Evolutionary conservation across 495 filamentous ascomycete species (phyloP).

Genomic region (Achaetomiella virescens): DNA sequence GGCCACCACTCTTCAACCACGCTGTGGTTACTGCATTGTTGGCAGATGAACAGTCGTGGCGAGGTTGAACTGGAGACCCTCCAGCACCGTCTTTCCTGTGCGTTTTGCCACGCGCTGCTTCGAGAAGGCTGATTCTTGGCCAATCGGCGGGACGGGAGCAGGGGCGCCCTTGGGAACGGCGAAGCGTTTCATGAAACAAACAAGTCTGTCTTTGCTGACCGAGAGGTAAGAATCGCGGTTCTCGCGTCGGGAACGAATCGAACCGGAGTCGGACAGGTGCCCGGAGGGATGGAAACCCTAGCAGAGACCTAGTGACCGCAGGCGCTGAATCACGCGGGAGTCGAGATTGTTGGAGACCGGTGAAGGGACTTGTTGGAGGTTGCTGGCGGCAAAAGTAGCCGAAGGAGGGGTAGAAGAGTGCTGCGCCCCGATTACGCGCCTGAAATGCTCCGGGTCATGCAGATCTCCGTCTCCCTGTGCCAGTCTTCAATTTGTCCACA

Average conservation of each 20-base stretch:
- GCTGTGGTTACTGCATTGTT: too few relatives aligned
- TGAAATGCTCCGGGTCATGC: neutral
- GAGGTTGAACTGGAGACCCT: neutral
- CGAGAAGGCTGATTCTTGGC: neutral
- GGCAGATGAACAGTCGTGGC: too few relatives aligned
- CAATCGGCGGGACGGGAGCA: slow-evolving; percentile 1
- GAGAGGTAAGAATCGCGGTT: neutral
- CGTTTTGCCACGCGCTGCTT: neutral
- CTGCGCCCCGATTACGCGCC: slow-evolving; percentile 9
- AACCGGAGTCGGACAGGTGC: neutral
- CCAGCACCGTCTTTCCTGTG: neutral
- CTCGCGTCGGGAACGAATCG: neutral
- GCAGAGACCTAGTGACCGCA: too few relatives aligned
- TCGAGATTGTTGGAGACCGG: too few relatives aligned
- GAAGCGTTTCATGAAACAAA: slow-evolving; percentile 17
- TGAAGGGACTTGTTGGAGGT: neutral
- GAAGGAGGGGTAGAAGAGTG: neutral
- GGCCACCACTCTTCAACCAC: too few relatives aligned
- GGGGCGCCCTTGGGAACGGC: neutral
- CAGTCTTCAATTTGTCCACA: too few relatives aligned
- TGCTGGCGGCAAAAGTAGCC: neutral
- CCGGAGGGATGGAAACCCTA: too few relatives aligned
- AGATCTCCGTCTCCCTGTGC: neutral
- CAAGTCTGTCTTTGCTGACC: too few relatives aligned
- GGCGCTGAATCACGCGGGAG: too few relatives aligned